Percentiles rank a stretch among this genome's conserved stretches.
Conservation (phyloP, 306 rosid genomes). For the Gleditsia sinensis region DNA sequence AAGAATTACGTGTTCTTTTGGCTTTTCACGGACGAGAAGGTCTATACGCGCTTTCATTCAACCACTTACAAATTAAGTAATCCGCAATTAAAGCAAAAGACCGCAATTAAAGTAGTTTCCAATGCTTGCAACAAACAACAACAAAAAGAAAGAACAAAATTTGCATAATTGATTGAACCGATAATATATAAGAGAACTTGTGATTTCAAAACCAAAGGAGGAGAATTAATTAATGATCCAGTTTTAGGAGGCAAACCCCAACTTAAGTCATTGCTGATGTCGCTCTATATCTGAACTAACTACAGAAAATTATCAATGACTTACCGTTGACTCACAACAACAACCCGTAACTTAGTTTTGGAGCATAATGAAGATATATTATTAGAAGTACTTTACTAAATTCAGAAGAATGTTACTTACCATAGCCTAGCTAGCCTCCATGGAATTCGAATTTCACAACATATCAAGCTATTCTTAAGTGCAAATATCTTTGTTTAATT, state of each 20-base stretch:
- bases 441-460: too few relatives aligned
- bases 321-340: constrained; percentile 1
- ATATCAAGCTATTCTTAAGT: too few relatives aligned
- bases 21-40: constrained; percentile 20
- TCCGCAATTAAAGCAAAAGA: neutral
- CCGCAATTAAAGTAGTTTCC: neutral
- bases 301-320: constrained; percentile 11
- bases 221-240: too few relatives aligned
- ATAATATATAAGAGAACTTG: neutral
- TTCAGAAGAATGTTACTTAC: too few relatives aligned
- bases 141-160: neutral
- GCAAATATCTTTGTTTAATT: too few relatives aligned
- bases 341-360: too few relatives aligned
- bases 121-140: neutral
- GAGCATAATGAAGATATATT: too few relatives aligned
- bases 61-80: constrained; percentile 19
- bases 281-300: neutral
- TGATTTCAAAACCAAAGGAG: constrained; percentile 18
- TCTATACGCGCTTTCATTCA: constrained; percentile 16
- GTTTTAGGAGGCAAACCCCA: neutral
- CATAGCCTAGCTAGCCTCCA: too few relatives aligned
- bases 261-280: neutral
- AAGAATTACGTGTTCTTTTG: constrained; percentile 11
- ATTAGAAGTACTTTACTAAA: too few relatives aligned
- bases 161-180: neutral